These are phyloP conservation scores for Gynochthodes officinalis DNA, from an alignment of 257 asterid genomes.

Conservation along the genomic window DNA sequence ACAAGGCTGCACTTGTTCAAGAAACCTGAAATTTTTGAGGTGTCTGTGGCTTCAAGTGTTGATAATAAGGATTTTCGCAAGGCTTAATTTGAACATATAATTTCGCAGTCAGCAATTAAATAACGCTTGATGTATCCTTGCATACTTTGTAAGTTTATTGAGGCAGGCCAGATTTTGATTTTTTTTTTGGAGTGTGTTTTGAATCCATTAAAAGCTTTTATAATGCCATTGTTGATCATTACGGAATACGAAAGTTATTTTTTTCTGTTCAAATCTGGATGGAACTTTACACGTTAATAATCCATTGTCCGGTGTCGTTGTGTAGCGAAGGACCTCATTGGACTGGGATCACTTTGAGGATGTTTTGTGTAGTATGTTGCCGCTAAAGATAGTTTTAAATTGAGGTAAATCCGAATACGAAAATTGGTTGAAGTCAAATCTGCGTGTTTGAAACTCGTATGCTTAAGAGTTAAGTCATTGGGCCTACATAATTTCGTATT, in stretches of 20 bases:
- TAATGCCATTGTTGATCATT: not conserved
- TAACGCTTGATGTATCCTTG: conserved; percentile 5
- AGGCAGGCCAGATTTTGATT: not conserved
- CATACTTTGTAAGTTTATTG: conserved; percentile 18
- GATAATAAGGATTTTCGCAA: conserved; percentile 32
- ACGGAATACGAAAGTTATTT: not conserved
- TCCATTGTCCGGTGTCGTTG: too few species aligned
- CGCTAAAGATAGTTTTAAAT: too few species aligned
- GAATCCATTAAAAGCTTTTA: not conserved
- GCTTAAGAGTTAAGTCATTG: too few species aligned
- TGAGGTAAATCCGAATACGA: too few species aligned
- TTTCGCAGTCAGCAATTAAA: conserved; percentile 18
- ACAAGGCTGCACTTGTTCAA: conserved; percentile 2
- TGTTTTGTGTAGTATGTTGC: too few species aligned
- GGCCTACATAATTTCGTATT: too few species aligned
- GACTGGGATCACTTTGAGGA: too few species aligned
- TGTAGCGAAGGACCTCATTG: too few species aligned
- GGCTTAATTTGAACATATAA: conserved; percentile 20
- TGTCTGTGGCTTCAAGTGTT: conserved; percentile 20
- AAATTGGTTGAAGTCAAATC: too few species aligned
- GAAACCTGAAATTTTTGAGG: conserved; percentile 22
- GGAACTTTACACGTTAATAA: too few species aligned
- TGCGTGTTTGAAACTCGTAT: too few species aligned
- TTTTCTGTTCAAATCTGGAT: too few species aligned
- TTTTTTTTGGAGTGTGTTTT: not conserved